Evolutionary conservation across 257 asterid species (phyloP), one percentile per base, ranked within the genome.

Genomic region (Solanum neorickii): DNA sequence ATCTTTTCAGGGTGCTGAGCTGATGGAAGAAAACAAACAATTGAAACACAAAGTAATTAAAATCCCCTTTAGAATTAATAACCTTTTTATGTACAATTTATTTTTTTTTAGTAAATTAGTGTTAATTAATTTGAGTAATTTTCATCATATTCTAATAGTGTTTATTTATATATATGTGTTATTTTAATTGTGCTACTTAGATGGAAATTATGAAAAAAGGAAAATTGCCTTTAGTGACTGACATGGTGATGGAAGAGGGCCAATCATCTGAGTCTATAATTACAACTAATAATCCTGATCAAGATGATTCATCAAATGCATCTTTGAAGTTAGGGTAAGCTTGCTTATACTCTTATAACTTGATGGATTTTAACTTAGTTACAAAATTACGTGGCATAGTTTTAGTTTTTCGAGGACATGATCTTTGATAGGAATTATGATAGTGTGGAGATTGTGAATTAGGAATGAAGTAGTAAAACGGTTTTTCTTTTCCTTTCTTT

Each of bases 271-370:
- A 89, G 31, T 91, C 93, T 33, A 73, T 74, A 39, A 74, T 83
- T 29, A 89, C 70, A 18, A 25, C 93, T 29, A 87, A 66, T 86
- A 87, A 65, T 89, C 87, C 87, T 1, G 93, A 91, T 14, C 75
- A 68, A 35, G 93, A 91, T 27, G 92, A 91, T 47, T 87, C 46
- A 84, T 91, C 91, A 2, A 89, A 91, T 70, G 90, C 93, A 0
- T 91, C 91, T 23, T 52, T 91, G 70, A 91, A 91, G 65, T 86
- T 91, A 29, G 92, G 92, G 93, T 91, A 89, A 86, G 66, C 5
- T 41, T 75, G 25, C 73, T 59, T 62, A 41, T 11, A 41, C 31
- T 46, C 72, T 11, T 21, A 20, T 35, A 5, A 35, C 27, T 8
- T 60, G 11, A 60, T 4, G 12, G 11, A 5, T 62, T 62, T 23